phyloP scores from a whole-genome alignment of 108 stramenopile species.

The Craspedostauros australis region DNA sequence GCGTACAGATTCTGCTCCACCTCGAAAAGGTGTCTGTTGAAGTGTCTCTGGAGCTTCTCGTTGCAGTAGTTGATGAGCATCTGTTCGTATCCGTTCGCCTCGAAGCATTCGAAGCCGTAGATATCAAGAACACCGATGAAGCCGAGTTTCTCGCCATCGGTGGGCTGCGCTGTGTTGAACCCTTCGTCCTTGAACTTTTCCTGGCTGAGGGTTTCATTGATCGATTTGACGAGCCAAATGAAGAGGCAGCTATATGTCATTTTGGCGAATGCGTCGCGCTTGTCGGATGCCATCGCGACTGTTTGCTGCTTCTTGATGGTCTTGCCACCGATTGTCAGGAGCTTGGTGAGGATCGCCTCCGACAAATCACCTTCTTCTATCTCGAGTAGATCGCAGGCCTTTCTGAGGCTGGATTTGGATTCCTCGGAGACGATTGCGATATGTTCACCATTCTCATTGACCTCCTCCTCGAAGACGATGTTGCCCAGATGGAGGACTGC shows the following conservation, averaged over 20 bases:
- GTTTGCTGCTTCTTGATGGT: slow-evolving; percentile 78
- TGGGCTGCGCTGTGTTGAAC: background rate
- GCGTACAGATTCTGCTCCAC: slow-evolving; percentile 91
- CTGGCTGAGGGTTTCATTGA: slow-evolving; percentile 65
- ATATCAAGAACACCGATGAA: slow-evolving; percentile 96
- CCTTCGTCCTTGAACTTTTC: background rate
- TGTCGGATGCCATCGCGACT: slow-evolving; percentile 79
- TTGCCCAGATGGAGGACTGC: slow-evolving; percentile 91
- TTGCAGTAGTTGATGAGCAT: slow-evolving; percentile 95
- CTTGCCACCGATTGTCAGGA: slow-evolving; percentile 63
- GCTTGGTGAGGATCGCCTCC: slow-evolving; percentile 78
- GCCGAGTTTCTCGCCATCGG: slow-evolving; percentile 23
- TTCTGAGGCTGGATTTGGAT: slow-evolving; percentile 35
- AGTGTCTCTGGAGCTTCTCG: slow-evolving; percentile 90
- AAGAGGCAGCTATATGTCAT: slow-evolving; percentile 86
- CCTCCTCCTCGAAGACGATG: slow-evolving; percentile 65
- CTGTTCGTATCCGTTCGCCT: slow-evolving; percentile 93
- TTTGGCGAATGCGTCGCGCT: slow-evolving; percentile 92
- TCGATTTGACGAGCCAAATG: slow-evolving; percentile 86
- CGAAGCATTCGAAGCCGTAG: slow-evolving; percentile 96
- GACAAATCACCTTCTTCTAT: slow-evolving; percentile 52
- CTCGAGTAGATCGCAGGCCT: slow-evolving; percentile 66
- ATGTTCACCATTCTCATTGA: slow-evolving; percentile 29
- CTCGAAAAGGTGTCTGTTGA: slow-evolving; percentile 94
- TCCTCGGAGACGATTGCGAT: slow-evolving; percentile 47